Percentiles rank a stretch among this genome's conserved stretches.
These are phyloP conservation scores for Jimgerdemannia flammicorona DNA, from an alignment of 192 early-diverging fungal species.

Conservation along the genomic window DNA sequence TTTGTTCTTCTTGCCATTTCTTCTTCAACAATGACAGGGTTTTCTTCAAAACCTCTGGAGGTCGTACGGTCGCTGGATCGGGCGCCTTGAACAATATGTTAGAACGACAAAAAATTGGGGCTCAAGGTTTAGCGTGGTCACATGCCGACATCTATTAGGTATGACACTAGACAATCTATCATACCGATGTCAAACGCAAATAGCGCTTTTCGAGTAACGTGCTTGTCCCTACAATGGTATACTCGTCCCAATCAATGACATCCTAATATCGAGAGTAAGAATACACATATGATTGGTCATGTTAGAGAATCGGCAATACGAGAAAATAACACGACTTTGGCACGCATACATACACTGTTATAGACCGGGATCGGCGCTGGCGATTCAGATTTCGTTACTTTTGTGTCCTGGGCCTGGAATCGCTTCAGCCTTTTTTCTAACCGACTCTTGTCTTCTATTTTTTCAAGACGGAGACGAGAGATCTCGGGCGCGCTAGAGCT, in stretches of 20 bases:
- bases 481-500: neutral
- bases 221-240: conserved; percentile 89
- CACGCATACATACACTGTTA: neutral
- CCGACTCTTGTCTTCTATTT: conserved; percentile 20
- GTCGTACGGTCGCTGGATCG: conserved; percentile 92
- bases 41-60: conserved; percentile 68
- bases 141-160: neutral
- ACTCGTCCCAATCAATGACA: conserved; percentile 73
- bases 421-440: conserved; percentile 27
- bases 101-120: conserved; percentile 1
- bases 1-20: conserved; percentile 79
- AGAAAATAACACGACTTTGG: neutral
- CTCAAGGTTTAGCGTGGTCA: conserved; percentile 2
- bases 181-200: conserved; percentile 84
- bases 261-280: conserved; percentile 34
- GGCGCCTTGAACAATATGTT: conserved; percentile 55
- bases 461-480: conserved; percentile 16
- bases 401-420: conserved; percentile 24
- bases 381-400: neutral
- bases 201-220: conserved; percentile 87
- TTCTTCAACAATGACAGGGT: conserved; percentile 72
- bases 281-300: too few relatives aligned
- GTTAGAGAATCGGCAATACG: neutral
- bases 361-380: conserved; percentile 14
- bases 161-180: conserved; percentile 4